phyloP scores from a whole-genome alignment of 345 rosid genomes.

The Hibiscus trionum region DNA sequence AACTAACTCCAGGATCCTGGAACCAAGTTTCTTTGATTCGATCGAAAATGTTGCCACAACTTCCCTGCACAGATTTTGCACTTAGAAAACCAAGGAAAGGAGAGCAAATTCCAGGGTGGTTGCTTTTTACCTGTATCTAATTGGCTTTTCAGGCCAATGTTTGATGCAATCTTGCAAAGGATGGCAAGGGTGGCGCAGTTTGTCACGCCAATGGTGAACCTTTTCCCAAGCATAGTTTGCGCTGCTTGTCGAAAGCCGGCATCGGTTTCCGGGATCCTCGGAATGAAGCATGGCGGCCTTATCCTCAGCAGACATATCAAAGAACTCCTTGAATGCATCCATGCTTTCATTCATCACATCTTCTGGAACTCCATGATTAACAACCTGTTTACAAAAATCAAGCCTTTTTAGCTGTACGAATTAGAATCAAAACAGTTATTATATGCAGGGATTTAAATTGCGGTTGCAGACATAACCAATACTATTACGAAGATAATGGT shows the following conservation, averaged over 20 bases:
- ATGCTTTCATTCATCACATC: neutral
- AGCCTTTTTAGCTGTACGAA: too few species aligned
- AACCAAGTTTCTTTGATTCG: conserved; percentile 26
- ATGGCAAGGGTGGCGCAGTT: conserved; percentile 10
- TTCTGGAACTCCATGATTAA: conserved; percentile 14
- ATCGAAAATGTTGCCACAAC: conserved; percentile 14
- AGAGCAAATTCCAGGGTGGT: neutral
- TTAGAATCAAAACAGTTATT: neutral
- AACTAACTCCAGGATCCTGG: conserved; percentile 21
- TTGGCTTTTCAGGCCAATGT: conserved; percentile 17
- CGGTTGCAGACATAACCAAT: too few species aligned
- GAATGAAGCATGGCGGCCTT: neutral
- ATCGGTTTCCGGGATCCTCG: neutral
- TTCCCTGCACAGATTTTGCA: conserved; percentile 8
- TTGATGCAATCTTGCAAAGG: conserved; percentile 9
- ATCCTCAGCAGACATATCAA: conserved; percentile 16
- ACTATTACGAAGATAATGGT: too few species aligned
- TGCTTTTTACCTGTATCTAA: conserved; percentile 3
- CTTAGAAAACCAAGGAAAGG: neutral
- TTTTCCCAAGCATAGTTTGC: neutral
- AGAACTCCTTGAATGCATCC: conserved; percentile 16
- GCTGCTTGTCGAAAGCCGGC: conserved; percentile 11
- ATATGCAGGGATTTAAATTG: too few species aligned
- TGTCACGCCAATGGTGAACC: conserved; percentile 17
- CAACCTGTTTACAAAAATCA: conserved; percentile 2